These are phyloP conservation scores for Magnolia officinalis DNA, from an alignment of 164 flowering plant species.

Conservation along the genomic window DNA sequence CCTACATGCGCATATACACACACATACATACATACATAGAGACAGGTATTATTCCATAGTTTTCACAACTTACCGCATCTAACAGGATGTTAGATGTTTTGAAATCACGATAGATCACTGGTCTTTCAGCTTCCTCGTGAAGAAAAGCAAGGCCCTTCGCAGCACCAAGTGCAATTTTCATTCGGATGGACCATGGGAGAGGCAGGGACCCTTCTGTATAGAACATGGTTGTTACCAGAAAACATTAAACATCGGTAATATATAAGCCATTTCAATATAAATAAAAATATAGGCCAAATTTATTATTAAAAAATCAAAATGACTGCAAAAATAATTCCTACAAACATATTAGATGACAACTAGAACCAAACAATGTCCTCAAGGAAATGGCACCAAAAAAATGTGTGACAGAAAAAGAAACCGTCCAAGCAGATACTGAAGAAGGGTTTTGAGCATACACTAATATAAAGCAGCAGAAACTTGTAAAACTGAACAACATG, in stretches of 20 bases:
- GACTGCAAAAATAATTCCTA: not conserved
- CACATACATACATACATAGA: not conserved
- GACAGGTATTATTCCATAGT: not conserved
- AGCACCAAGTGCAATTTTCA: slow-evolving; percentile 47
- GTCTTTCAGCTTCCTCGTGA: slow-evolving; percentile 45
- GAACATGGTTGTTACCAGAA: slow-evolving; percentile 24
- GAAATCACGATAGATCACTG: slow-evolving; percentile 43
- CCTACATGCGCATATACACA: not conserved
- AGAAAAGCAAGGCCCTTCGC: slow-evolving; percentile 46
- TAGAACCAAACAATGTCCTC: not conserved
- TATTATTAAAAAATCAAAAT: no score
- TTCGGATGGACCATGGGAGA: slow-evolving; percentile 41
- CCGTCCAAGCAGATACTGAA: no score
- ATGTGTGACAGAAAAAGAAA: not conserved
- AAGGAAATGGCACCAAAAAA: not conserved
- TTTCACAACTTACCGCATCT: slow-evolving; percentile 37
- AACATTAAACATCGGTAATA: slow-evolving; percentile 17
- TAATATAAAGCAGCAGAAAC: not conserved
- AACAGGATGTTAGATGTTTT: slow-evolving; percentile 42
- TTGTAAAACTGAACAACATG: not conserved
- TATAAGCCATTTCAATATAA: not conserved
- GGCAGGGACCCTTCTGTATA: slow-evolving; percentile 39
- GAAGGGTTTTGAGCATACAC: not conserved
- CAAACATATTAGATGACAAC: not conserved
- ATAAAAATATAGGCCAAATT: not conserved